A percentile compares a stretch with the other conserved stretches of the same genome.
phyloP scores from a whole-genome alignment of 1,284 basidiomycete genomes.

The Pascua sp. region DNA sequence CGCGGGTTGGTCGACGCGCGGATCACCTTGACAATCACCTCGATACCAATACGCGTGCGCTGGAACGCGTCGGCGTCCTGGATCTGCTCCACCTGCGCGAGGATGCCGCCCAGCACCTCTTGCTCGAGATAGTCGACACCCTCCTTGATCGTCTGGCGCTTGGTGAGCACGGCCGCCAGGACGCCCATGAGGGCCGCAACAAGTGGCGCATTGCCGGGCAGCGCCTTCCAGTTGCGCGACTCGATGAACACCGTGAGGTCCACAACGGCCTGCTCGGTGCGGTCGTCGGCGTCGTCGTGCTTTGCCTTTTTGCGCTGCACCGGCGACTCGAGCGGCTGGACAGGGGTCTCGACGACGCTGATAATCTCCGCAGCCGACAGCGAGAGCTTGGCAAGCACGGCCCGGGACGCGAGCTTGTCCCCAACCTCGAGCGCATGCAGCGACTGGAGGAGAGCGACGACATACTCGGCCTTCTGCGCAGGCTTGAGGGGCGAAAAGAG shows the following conservation, averaged over 20 bases:
- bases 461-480: slow-evolving; percentile 28
- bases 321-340: slow-evolving; percentile 32
- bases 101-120: slow-evolving; percentile 74
- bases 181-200: slow-evolving; percentile 71
- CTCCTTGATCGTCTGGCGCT: slow-evolving; percentile 44
- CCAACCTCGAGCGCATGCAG: slow-evolving; percentile 23
- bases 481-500: slow-evolving; percentile 32
- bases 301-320: slow-evolving; percentile 33
- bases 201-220: slow-evolving; percentile 68
- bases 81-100: slow-evolving; percentile 64
- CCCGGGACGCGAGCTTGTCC: slow-evolving; percentile 27
- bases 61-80: slow-evolving; percentile 35
- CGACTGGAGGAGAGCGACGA: slow-evolving; percentile 29
- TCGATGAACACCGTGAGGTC: slow-evolving; percentile 70
- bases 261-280: slow-evolving; percentile 38
- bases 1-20: slow-evolving; percentile 86
- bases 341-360: slow-evolving; percentile 23
- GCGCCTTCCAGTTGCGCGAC: slow-evolving; percentile 60
- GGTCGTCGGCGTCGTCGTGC: slow-evolving; percentile 22
- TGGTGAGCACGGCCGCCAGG: slow-evolving; percentile 64
- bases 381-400: slow-evolving; percentile 24
- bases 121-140: slow-evolving; percentile 80
- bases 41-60: slow-evolving; percentile 55
- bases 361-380: slow-evolving; percentile 27
- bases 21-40: slow-evolving; percentile 81